Base-by-base conservation (phyloP, 805 yeast species). In the Teunomyces aglyptinius region DNA sequence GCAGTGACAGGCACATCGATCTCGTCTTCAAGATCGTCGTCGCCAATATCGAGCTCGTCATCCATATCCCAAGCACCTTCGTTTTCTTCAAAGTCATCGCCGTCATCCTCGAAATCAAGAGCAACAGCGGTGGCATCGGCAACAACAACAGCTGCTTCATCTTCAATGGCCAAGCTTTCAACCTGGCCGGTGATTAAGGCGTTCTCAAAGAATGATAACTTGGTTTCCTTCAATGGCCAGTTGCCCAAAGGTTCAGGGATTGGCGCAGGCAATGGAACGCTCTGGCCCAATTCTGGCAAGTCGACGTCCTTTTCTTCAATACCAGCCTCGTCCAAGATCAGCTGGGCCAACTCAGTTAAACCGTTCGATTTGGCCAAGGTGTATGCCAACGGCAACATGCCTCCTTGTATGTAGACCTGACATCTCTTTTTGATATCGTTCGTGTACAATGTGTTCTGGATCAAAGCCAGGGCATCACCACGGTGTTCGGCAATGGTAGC, bases 281-380 rank as follows among this genome's bases (percentile, higher is more conserved):
- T 63, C 5, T 68, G 63, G 6, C 75, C 77, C 3, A 70, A 47
- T 29, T 73, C 81, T 10, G 94, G 90, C 49, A 87, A 68, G 42
- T 78, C 77, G 48, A 94, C 75, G 46, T 86, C 86, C 35, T 73
- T 71, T 54, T 80, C 76, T 22, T 76, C 71, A 19, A 87, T 60
- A 5, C 86, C 96, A 20, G 91, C 80, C 49, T 86, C 83, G 35
- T 77, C 80, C 54, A 89, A 70, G 47, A 88, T 85, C 45, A 81
- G 77, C 41, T 81, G 79, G 20, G 96, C 97, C 46, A 85, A 71
- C 24, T 82, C 90, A 33, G 76, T 80, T 52, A 90, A 77, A 3
- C 96, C 97, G 56, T 84, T 87, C 24, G 94, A 75, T 64, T 86
- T 88, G 18, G 99, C 97, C 51, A 90, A 78, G 10, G 97, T 87